Evolutionary conservation across 2,329 filamentous ascomycete genomes (phyloP).

Genomic region (Aphanocladium album): DNA sequence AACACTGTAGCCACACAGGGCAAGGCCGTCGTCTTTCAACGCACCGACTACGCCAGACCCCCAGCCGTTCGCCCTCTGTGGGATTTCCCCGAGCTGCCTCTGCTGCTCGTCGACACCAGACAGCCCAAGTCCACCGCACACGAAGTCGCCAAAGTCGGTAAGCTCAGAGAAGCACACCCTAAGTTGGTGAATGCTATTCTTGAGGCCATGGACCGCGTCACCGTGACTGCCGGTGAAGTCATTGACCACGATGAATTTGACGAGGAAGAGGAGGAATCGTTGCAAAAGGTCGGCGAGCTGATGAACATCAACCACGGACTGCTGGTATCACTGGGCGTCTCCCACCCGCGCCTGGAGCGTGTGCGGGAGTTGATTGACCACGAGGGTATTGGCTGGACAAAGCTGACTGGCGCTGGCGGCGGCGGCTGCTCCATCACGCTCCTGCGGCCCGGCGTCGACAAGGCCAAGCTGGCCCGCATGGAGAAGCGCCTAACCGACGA

Average conservation of each 20-base stretch:
- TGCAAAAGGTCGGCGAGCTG: constrained; percentile 77
- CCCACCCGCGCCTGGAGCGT: constrained; percentile 86
- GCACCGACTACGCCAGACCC: constrained; percentile 70
- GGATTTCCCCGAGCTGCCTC: constrained; percentile 85
- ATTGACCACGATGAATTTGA: constrained; percentile 63
- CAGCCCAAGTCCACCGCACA: constrained; percentile 79
- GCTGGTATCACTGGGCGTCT: constrained; percentile 85
- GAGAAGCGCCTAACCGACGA: constrained; percentile 61
- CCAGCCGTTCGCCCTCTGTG: constrained; percentile 72
- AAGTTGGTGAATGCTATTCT: constrained; percentile 75
- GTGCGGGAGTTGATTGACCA: constrained; percentile 88
- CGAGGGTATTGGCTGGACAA: constrained; percentile 90
- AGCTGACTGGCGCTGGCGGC: constrained; percentile 91
- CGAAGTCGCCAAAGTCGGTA: constrained; percentile 82
- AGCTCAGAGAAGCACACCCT: constrained; percentile 66
- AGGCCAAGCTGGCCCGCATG: constrained; percentile 55
- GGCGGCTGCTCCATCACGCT: constrained; percentile 94
- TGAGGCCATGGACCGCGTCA: constrained; percentile 75
- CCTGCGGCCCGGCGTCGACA: constrained; percentile 60
- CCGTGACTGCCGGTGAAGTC: constrained; percentile 48
- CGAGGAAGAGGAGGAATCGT: constrained; percentile 53
- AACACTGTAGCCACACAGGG: constrained; percentile 94
- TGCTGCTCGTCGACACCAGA: constrained; percentile 84
- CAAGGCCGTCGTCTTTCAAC: constrained; percentile 88
- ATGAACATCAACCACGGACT: constrained; percentile 94